Evolutionary conservation across 2,329 filamentous ascomycete genomes (phyloP).

Genomic region (Didymella exigua): DNA sequence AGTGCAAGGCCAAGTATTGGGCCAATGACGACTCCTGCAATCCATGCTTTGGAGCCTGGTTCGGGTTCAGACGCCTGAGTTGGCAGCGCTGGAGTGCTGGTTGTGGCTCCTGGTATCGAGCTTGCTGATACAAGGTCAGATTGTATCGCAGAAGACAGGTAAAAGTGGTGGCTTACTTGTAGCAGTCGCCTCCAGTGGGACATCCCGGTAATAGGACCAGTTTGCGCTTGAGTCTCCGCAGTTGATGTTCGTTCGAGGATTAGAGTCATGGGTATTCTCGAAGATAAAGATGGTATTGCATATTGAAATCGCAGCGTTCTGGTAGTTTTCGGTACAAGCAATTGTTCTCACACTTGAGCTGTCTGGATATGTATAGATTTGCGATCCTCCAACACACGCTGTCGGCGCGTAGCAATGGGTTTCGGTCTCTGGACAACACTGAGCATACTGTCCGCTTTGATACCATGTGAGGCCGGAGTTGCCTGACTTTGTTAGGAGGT

Average conservation of each 20-base stretch:
- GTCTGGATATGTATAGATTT: constrained; percentile 33
- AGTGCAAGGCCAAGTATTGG: constrained; percentile 35
- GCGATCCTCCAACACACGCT: constrained; percentile 33
- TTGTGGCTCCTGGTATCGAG: not conserved
- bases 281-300: constrained; percentile 42
- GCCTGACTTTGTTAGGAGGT: not conserved
- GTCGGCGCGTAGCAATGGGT: constrained; percentile 34
- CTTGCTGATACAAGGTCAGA: not conserved
- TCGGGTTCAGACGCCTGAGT: not conserved
- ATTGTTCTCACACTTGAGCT: constrained; percentile 27
- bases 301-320: constrained; percentile 24
- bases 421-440: constrained; percentile 36
- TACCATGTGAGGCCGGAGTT: constrained; percentile 36
- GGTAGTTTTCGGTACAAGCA: constrained; percentile 37
- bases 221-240: constrained; percentile 30
- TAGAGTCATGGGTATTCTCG: constrained; percentile 35
- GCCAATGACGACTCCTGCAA: constrained; percentile 37
- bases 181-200: constrained; percentile 26
- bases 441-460: constrained; percentile 35
- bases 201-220: constrained; percentile 37
- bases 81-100: not conserved
- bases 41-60: constrained; percentile 37
- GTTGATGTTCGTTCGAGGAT: constrained; percentile 36
- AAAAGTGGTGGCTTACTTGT: not conserved
- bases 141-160: no score